These are phyloP conservation scores for Aristolochia fimbriata DNA, from an alignment of 164 flowering plant species.

Conservation along the genomic window DNA sequence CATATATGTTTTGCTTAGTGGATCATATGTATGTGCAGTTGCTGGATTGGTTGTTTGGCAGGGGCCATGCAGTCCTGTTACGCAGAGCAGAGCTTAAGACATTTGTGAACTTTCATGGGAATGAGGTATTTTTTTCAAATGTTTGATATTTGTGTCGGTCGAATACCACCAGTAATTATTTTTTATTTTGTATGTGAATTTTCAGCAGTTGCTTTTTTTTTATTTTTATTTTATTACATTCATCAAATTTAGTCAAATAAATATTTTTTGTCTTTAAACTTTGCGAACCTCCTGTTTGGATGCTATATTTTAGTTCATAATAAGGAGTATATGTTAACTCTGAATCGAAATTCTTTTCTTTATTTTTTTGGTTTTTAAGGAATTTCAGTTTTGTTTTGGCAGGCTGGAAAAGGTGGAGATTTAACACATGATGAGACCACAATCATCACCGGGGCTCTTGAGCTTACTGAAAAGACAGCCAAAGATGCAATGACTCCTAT, in stretches of 20 bases:
- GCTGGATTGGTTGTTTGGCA: constrained; percentile 89
- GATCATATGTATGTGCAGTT: constrained; percentile 26
- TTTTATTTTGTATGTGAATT: no score
- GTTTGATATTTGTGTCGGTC: background rate
- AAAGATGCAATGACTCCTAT: constrained; percentile 96
- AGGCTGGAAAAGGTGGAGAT: constrained; percentile 99
- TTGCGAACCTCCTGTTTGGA: no score
- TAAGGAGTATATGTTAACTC: background rate
- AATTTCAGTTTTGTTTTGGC: constrained; percentile 2
- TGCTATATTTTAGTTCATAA: no score
- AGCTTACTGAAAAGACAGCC: constrained; percentile 85
- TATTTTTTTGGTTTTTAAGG: background rate
- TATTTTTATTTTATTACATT: no score
- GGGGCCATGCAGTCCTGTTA: constrained; percentile 76
- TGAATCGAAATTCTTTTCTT: background rate
- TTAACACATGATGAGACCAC: constrained; percentile 96
- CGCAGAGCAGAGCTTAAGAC: constrained; percentile 94
- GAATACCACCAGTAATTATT: background rate
- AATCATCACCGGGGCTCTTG: constrained; percentile 88
- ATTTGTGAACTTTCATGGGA: constrained; percentile 88
- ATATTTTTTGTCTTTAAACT: no score
- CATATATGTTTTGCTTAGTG: background rate
- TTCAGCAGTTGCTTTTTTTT: no score
- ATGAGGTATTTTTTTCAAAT: constrained; percentile 43
- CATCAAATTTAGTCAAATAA: no score